Conservation (phyloP, 805 yeast species). For the Kluyveromyces lactis region DNA sequence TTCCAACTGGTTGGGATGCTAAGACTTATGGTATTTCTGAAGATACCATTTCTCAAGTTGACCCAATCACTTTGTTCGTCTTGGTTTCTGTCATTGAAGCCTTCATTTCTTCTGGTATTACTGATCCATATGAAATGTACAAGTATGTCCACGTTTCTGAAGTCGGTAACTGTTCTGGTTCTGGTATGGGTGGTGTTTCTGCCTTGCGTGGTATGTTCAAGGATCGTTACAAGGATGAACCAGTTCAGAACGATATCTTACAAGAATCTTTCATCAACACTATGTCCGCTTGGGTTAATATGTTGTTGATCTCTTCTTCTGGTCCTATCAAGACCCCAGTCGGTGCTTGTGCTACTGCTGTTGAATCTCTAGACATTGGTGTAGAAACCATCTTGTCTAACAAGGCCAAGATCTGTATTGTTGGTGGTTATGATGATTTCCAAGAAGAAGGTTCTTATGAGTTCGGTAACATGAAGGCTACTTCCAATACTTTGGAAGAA, state of each 20-base stretch:
- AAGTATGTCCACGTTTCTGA: slow-evolving; percentile 97
- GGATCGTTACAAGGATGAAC: slow-evolving; percentile 86
- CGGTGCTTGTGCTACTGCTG: slow-evolving; percentile 99
- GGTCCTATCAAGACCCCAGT: slow-evolving; percentile 99
- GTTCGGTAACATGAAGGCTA: slow-evolving; percentile 98
- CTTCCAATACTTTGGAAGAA: slow-evolving; percentile 84
- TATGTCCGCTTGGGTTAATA: slow-evolving; percentile 99
- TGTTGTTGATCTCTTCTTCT: slow-evolving; percentile 91
- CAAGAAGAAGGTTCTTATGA: slow-evolving; percentile 98
- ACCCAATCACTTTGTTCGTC: slow-evolving; percentile 87
- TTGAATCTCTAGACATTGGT: slow-evolving; percentile 95
- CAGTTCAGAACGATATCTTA: slow-evolving; percentile 93
- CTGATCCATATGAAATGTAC: slow-evolving; percentile 98
- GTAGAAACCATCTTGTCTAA: slow-evolving; percentile 87
- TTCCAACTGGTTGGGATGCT: slow-evolving; percentile 98
- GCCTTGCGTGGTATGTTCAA: slow-evolving; percentile 97
- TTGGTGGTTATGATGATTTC: slow-evolving; percentile 99
- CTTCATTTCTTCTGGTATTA: slow-evolving; percentile 84
- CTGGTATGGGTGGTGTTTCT: slow-evolving; percentile 99
- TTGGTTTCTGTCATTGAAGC: slow-evolving; percentile 95
- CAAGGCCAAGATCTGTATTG: slow-evolving; percentile 91
- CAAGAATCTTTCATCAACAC: slow-evolving; percentile 99
- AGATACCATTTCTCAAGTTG: slow-evolving; percentile 89
- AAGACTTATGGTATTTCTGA: slow-evolving; percentile 90
- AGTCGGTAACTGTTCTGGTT: slow-evolving; percentile 98